phyloP scores from a whole-genome alignment of 1,139 yeast species.

The Nakaseomyces sp. region DNA sequence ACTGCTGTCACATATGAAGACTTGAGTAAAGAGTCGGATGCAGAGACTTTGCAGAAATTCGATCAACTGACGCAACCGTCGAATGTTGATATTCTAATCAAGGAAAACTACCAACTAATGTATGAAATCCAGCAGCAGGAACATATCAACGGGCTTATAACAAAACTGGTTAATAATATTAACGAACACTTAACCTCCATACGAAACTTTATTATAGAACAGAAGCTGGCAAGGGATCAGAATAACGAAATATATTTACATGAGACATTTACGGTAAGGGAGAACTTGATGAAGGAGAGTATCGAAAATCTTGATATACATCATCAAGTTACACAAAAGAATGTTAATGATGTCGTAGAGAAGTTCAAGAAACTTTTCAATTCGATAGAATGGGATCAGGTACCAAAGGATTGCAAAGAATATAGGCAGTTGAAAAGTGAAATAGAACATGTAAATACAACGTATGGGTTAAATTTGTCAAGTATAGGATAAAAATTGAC shows the following conservation, averaged over 20 bases:
- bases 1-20: constrained; percentile 25
- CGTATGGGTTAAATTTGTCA: constrained; percentile 8
- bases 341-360: constrained; percentile 12
- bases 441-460: constrained; percentile 12
- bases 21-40: constrained; percentile 8
- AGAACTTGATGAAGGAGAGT: not conserved
- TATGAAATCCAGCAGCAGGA: constrained; percentile 29
- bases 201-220: constrained; percentile 24
- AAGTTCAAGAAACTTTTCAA: constrained; percentile 12
- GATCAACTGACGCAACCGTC: constrained; percentile 10
- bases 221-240: constrained; percentile 10
- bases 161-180: constrained; percentile 22
- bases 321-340: constrained; percentile 11
- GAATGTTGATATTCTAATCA: constrained; percentile 11
- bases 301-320: constrained; percentile 8
- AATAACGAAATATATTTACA: constrained; percentile 12
- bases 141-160: constrained; percentile 23
- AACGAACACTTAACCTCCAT: constrained; percentile 26
- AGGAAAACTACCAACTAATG: constrained; percentile 23
- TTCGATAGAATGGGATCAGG: constrained; percentile 19
- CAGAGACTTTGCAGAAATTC: not conserved
- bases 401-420: constrained; percentile 14
- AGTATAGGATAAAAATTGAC: not conserved
- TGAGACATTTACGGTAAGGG: constrained; percentile 12
- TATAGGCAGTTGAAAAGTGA: constrained; percentile 11